Conservation (phyloP, 1,139 yeast species). For the Hyphopichia burtonii region DNA sequence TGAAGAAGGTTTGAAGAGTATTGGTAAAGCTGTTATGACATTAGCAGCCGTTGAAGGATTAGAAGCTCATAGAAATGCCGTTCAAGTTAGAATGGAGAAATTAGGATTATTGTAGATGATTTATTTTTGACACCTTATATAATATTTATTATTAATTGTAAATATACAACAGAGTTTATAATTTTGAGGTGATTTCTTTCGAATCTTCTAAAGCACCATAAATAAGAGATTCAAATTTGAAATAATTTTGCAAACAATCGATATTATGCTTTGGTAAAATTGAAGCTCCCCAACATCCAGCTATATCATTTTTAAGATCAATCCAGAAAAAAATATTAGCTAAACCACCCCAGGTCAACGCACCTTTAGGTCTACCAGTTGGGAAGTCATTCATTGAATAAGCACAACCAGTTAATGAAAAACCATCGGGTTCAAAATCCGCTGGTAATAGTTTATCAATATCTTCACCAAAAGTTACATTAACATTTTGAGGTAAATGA, state of each 20-base stretch:
- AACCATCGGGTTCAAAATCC: conserved; percentile 68
- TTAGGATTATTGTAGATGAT: conserved; percentile 43
- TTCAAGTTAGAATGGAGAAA: conserved; percentile 86
- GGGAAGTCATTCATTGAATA: conserved; percentile 49
- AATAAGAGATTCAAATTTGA: conserved; percentile 16
- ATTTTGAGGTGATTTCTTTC: not conserved
- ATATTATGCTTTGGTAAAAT: conserved; percentile 30
- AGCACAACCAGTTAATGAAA: conserved; percentile 69
- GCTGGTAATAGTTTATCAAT: conserved; percentile 9
- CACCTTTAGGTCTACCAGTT: conserved; percentile 41
- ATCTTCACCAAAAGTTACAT: conserved; percentile 19
- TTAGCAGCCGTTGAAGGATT: conserved; percentile 96
- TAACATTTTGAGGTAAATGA: conserved; percentile 31
- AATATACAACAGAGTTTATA: too few relatives aligned
- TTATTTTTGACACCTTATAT: not conserved
- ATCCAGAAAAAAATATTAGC: conserved; percentile 49
- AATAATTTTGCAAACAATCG: conserved; percentile 12
- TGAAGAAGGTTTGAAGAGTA: conserved; percentile 76
- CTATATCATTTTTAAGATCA: conserved; percentile 40
- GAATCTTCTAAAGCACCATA: conserved; percentile 13
- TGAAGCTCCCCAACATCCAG: conserved; percentile 44
- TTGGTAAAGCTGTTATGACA: conserved; percentile 94
- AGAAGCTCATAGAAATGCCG: conserved; percentile 96
- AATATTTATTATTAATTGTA: not conserved
- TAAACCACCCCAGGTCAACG: conserved; percentile 47